phyloP scores from a whole-genome alignment of 1,139 yeast species.

The Nematodospora anomalae region DNA sequence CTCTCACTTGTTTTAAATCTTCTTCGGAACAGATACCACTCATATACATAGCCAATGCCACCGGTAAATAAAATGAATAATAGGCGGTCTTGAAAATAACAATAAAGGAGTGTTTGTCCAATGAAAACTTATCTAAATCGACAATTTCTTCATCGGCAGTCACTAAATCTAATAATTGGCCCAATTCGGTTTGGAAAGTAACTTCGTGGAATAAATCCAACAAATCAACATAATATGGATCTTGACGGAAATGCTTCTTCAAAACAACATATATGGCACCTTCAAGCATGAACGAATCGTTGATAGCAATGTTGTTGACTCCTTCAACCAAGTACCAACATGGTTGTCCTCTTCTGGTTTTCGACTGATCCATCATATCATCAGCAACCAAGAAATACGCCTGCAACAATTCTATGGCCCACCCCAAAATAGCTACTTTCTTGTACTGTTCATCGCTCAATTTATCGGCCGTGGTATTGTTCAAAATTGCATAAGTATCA shows the following conservation, averaged over 20 bases:
- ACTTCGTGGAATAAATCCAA: slow-evolving; percentile 92
- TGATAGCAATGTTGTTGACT: slow-evolving; percentile 92
- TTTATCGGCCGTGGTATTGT: slow-evolving; percentile 59
- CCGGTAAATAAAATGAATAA: slow-evolving; percentile 96
- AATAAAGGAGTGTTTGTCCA: slow-evolving; percentile 89
- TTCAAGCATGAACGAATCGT: slow-evolving; percentile 96
- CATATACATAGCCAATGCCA: slow-evolving; percentile 93
- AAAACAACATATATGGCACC: slow-evolving; percentile 88
- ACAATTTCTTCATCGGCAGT: slow-evolving; percentile 97
- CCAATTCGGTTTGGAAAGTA: slow-evolving; percentile 96
- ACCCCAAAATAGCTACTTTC: slow-evolving; percentile 87
- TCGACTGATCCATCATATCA: slow-evolving; percentile 97
- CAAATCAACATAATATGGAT: slow-evolving; percentile 82
- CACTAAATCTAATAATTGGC: slow-evolving; percentile 90
- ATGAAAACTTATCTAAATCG: slow-evolving; percentile 82
- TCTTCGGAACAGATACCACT: slow-evolving; percentile 70
- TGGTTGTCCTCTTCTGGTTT: slow-evolving; percentile 97
- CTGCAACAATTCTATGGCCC: slow-evolving; percentile 94
- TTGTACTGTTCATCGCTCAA: slow-evolving; percentile 69
- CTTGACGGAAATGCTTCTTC: slow-evolving; percentile 83
- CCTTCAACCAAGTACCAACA: slow-evolving; percentile 90
- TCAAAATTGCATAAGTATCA: slow-evolving; percentile 84
- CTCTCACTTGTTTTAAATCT: slow-evolving; percentile 86
- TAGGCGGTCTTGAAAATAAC: slow-evolving; percentile 97
- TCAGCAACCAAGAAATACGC: slow-evolving; percentile 97